Conservation (phyloP, 2,329 filamentous ascomycete species). For the Rhynchosporium agropyri region DNA sequence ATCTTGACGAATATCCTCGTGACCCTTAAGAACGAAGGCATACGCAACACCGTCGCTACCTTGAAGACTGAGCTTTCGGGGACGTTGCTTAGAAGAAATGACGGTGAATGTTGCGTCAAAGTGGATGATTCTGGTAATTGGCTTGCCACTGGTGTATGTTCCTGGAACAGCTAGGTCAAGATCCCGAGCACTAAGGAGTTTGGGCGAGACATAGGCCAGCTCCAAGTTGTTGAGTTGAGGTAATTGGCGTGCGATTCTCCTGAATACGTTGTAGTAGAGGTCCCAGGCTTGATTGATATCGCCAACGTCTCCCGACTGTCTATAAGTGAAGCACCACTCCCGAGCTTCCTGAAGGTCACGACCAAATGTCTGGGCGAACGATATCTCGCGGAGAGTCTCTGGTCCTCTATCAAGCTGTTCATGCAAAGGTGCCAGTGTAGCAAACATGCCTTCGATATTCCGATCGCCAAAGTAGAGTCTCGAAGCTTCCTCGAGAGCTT, state of each 20-base stretch:
- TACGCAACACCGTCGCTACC: constrained; percentile 89
- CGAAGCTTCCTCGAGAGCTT: constrained; percentile 94
- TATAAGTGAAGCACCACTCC: constrained; percentile 94
- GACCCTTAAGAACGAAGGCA: constrained; percentile 93
- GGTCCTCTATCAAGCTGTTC: constrained; percentile 88
- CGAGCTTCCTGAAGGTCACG: constrained; percentile 92
- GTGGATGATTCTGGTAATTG: constrained; percentile 81
- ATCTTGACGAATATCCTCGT: constrained; percentile 98
- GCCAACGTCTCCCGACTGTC: constrained; percentile 82
- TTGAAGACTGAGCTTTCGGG: constrained; percentile 82
- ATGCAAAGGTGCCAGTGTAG: constrained; percentile 85
- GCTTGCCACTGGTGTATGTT: constrained; percentile 79
- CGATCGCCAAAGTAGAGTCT: constrained; percentile 96
- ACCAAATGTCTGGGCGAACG: constrained; percentile 96
- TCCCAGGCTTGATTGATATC: constrained; percentile 99
- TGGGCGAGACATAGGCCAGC: constrained; percentile 94
- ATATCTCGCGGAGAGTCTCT: constrained; percentile 92
- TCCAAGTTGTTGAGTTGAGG: constrained; percentile 92
- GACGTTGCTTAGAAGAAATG: constrained; percentile 95
- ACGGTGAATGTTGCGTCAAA: constrained; percentile 91
- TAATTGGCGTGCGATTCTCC: constrained; percentile 89
- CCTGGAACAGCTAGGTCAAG: constrained; percentile 95
- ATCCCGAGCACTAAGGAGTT: constrained; percentile 80
- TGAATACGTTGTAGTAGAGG: constrained; percentile 97
- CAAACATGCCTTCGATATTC: constrained; percentile 97